Base-by-base conservation (phyloP, 2,329 filamentous ascomycete genomes). In the Rutstroemia sp. region DNA sequence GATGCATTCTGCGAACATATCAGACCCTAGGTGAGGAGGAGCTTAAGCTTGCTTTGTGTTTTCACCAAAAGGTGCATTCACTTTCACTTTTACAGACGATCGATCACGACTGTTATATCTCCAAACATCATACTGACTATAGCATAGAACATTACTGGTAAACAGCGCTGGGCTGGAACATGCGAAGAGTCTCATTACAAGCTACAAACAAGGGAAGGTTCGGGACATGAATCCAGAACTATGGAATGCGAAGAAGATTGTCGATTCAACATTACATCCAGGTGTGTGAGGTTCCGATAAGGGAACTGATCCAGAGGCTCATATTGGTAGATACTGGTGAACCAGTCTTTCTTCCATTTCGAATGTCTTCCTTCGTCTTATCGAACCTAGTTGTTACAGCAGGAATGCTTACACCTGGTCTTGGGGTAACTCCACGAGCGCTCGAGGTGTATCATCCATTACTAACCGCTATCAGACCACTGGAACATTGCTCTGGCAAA, bases 211-310 rank as follows among this genome's bases (percentile, higher is more conserved):
- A 67, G 92, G 91, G 63, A 83, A 88, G 72, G 77, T 89, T 59
- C 75, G 79, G 65, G 75, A 82, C 54, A 96, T 97, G 90, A 95
- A 86, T 18, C 86, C 90, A 1, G 89, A 96, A 67, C 75, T 99
- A 66, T 99, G 94, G 94, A 78, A 82, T 61, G 94, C 94, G 46
- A 99, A 99, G 81, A 96, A 96, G 79, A 85, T 96, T 63, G 89
- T 97, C 56, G 94, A 99, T 73, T 92, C 94, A 59, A 99, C 94
- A 14, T 75, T 99, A 62, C 94, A 99, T 71, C 94, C 94, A 63
- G 91, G 91, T 95, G 83, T 63, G 79, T 59, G 54, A 25, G 16
- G 45, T 44, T 27, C 34, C 16, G 39, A 19, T 39, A 37, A 27
- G 30, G 37, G 19, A 39, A 49, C 46, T 39, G 47, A 25, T 46